Evolutionary conservation across 257 asterid species (phyloP), one percentile per base, ranked within the genome.

Genomic region (Capsicum baccatum): DNA sequence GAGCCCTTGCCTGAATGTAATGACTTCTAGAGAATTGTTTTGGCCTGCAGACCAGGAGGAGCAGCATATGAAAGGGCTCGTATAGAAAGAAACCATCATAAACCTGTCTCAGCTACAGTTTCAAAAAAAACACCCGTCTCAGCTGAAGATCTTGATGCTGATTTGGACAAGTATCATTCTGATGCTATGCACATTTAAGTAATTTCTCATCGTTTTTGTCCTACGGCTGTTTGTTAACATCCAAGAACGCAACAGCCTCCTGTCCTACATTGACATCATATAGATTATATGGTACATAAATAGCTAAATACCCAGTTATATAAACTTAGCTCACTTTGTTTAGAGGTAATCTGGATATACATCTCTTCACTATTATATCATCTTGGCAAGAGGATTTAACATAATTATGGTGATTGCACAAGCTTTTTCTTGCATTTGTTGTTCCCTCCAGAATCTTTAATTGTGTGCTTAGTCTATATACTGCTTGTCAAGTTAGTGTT

Each of bases 131-230:
- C 84, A 91, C 90, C 90, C 86, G 85, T 92, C 81, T 92, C 98
- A 16, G 93, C 93, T 39, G 95, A 92, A 39, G 96, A 91, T 82
- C 95, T 94, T 5, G 97, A 94, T 87, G 97, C 95, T 62, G 99
- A 94, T 82, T 79, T 94, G 70, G 97, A 93, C 58, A 91, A 90
- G 87, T 94, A 95, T 86, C 94, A 89, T 80, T 88, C 91, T 82
- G 90, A 85, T 13, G 88, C 95, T 1, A 87, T 87, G 94, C 90
- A 83, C 84, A 87, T 89, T 55, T 26, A 81, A 88, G 63, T 90
- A 79, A 89, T 87, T 59, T 54, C 42, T 19, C 26, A 63, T 9
- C 15, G 1, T 21, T 63, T 21, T 21, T 1, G 37, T 63, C 69
- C 39, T 21, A 63, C 21, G 69, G 42, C 13, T 19, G 39, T 63